Conservation (phyloP, 2,329 filamentous ascomycete species). For the Sphaerulina musiva region DNA sequence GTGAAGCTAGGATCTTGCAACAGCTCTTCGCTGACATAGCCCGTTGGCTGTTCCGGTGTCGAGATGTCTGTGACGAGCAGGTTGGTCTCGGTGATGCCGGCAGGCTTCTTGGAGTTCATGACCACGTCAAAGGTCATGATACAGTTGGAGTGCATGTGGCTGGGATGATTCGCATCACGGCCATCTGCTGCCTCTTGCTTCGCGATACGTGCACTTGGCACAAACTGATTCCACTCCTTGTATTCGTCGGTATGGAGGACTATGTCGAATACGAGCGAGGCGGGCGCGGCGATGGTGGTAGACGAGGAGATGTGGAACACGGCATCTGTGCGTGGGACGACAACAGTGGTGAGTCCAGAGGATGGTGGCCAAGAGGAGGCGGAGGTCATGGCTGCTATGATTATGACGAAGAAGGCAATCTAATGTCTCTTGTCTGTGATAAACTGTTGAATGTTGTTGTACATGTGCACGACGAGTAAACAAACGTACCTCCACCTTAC, state of each 20-base stretch:
- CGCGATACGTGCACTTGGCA: constrained; percentile 37
- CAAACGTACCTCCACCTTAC: too few species aligned
- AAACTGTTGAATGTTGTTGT: too few species aligned
- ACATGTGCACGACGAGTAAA: too few species aligned
- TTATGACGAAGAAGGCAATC: too few species aligned
- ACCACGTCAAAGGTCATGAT: constrained; percentile 24
- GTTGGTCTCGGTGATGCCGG: constrained; percentile 16
- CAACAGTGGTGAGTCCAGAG: constrained; percentile 22
- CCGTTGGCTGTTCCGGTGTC: constrained; percentile 20
- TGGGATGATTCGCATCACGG: constrained; percentile 5
- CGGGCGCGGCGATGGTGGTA: constrained; percentile 35
- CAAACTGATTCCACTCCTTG: constrained; percentile 41
- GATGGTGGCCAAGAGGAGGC: constrained; percentile 22
- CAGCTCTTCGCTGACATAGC: constrained; percentile 19
- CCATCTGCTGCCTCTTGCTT: constrained; percentile 5
- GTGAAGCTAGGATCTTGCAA: constrained; percentile 18
- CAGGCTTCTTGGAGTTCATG: constrained; percentile 27
- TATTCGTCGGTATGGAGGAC: constrained; percentile 40
- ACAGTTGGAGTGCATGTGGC: constrained; percentile 15
- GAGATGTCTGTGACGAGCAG: constrained; percentile 26
- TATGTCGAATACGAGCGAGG: constrained; percentile 36
- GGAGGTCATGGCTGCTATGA: neutral
- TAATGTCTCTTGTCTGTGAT: too few species aligned
- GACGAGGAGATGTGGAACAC: constrained; percentile 22
- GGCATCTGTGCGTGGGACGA: constrained; percentile 20